Evolutionary conservation across 2,329 filamentous ascomycete genomes (phyloP), one percentile per base, ranked within the genome.

Genomic region (Botrytis hyacinthi): DNA sequence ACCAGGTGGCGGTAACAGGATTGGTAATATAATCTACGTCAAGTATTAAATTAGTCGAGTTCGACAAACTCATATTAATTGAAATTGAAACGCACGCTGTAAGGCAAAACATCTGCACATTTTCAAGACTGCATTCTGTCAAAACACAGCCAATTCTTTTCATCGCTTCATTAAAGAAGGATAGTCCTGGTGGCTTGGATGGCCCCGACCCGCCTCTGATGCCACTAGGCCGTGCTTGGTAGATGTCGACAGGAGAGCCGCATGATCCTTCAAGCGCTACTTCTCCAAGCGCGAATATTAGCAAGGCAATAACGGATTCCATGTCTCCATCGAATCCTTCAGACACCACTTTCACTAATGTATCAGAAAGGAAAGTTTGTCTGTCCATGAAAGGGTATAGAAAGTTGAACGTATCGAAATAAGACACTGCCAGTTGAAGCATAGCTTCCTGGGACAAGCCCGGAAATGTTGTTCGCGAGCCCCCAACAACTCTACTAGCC

Each of bases 131-230:
- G 77, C 85, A 87, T 37, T 88, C 85, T 2, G 86, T 86, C 71
- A 87, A 78, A 16, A 86, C 83, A 78, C 89, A 90, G 0, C 89
- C 89, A 78, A 90, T 84, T n/a, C 87, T 83, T 73, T 85, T 85
- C 69, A 89, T 84, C 26, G 88, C 89, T 79, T 90, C 89, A 75
- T 91, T 91, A 80, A 90, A 91, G 51, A 89, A 84, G 1, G 84
- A 83, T 4, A 91, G 79, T 0, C 89, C 89, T 0, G 89, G 89
- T 3, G 88, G 88, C 29, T 82, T 82, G 10, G 40, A 48, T 22
- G 83, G 82, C 3, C 80, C 76, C 3, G 84, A 84, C 1, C 87
- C 87, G 20, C 87, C 88, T 59, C 85, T 84, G 37, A 89, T 81
- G 4, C 87, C 87, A 76, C 87, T 88, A 1, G 83, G 79, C 1